Evolutionary conservation across 495 filamentous ascomycete genomes (phyloP).

Genomic region (Aspergillus conjunctus): DNA sequence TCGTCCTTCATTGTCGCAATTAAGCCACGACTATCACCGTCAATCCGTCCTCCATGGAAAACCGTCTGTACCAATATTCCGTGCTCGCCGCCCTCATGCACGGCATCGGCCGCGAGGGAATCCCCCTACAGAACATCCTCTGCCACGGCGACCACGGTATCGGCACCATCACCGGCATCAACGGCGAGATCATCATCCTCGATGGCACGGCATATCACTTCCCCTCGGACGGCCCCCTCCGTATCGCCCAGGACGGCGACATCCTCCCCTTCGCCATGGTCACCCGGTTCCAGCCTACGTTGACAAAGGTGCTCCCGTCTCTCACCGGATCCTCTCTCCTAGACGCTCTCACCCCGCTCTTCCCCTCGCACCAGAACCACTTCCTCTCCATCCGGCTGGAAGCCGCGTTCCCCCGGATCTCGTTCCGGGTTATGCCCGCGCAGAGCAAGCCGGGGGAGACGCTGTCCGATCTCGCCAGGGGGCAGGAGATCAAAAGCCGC

Average conservation of each 20-base stretch:
- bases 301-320: constrained; percentile 3
- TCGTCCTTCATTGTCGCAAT: too few species aligned
- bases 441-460: constrained; percentile 34
- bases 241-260: background rate
- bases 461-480: constrained; percentile 42
- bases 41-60: background rate
- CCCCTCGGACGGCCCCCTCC: constrained; percentile 5
- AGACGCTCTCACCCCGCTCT: constrained; percentile 15
- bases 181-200: constrained; percentile 55
- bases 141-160: constrained; percentile 51
- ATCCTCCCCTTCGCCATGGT: constrained; percentile 15
- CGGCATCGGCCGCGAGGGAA: constrained; percentile 47
- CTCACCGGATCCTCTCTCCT: constrained; percentile 11
- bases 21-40: background rate
- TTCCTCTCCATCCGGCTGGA: constrained; percentile 22
- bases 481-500: constrained; percentile 43
- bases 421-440: constrained; percentile 12
- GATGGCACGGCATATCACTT: constrained; percentile 50
- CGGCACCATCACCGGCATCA: constrained; percentile 52
- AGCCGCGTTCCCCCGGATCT: constrained; percentile 1
- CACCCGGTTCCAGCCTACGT: constrained; percentile 17
- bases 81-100: constrained; percentile 54
- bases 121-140: constrained; percentile 40
- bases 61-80: constrained; percentile 55
- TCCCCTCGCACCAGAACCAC: constrained; percentile 19